Conservation (phyloP, 345 rosid genomes). For the Salix purpurea region DNA sequence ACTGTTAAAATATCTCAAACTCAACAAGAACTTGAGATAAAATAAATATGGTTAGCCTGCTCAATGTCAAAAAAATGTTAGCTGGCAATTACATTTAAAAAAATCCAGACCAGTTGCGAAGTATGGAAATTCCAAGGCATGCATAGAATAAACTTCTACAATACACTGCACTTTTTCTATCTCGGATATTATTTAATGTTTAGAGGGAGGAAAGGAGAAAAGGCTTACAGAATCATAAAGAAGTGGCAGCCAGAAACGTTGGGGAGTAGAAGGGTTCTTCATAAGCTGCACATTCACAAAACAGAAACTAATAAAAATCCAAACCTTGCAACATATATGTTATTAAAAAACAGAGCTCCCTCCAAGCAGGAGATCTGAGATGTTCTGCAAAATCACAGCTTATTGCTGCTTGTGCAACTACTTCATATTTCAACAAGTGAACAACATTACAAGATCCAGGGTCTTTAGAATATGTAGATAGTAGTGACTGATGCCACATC, state of each 20-base stretch:
- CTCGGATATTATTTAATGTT: background rate
- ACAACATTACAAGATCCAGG: background rate
- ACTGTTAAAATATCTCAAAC: no score
- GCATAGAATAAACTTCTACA: background rate
- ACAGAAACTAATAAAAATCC: background rate
- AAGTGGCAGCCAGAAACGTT: constrained; percentile 86
- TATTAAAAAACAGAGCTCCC: no score
- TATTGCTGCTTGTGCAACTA: background rate
- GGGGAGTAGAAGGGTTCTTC: constrained; percentile 87
- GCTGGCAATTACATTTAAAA: background rate
- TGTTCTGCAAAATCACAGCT: background rate
- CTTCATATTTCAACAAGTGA: background rate
- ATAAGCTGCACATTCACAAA: constrained; percentile 60
- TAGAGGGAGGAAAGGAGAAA: background rate
- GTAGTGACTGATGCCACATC: background rate
- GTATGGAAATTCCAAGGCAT: background rate
- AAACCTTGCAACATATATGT: background rate
- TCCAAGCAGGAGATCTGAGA: background rate
- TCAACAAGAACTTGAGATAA: background rate
- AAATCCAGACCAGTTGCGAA: background rate
- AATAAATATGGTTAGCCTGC: background rate
- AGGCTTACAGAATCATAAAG: constrained; percentile 75
- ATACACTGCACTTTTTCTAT: background rate
- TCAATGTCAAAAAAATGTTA: background rate
- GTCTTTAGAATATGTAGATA: background rate